A percentile compares a stretch with the other conserved stretches of the same genome.
phyloP scores from a whole-genome alignment of 192 early-diverging fungal species.

The Mortierella claussenii region DNA sequence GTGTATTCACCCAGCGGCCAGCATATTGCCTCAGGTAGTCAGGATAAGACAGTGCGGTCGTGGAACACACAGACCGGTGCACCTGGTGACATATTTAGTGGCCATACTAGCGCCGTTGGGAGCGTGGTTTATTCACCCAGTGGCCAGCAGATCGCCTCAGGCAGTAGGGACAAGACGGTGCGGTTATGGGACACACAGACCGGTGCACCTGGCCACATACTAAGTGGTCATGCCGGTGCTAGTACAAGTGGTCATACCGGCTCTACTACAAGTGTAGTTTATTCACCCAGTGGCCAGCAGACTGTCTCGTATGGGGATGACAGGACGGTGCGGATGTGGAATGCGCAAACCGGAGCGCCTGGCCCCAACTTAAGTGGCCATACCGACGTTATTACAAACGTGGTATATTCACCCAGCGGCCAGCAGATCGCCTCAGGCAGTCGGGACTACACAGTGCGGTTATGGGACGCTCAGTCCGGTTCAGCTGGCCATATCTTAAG shows the following conservation, averaged over 20 bases:
- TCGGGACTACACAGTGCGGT: too few relatives aligned
- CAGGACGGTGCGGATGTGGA: background rate
- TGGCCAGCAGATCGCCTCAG: background rate
- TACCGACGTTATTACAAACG: too few relatives aligned
- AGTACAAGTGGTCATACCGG: background rate
- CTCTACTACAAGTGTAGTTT: background rate
- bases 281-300: background rate
- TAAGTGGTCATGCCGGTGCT: background rate
- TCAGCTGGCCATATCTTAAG: too few relatives aligned
- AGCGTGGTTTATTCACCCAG: background rate
- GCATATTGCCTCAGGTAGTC: background rate
- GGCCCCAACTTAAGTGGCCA: too few relatives aligned
- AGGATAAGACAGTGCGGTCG: background rate
- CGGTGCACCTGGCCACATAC: conserved; percentile 1
- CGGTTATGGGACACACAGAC: background rate
- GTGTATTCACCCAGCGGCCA: background rate
- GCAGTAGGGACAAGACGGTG: background rate
- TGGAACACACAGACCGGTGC: background rate
- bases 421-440: too few relatives aligned
- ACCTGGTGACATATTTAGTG: background rate
- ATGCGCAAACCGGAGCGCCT: background rate
- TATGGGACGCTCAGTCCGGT: too few relatives aligned
- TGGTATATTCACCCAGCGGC: too few relatives aligned
- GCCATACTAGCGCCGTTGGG: background rate
- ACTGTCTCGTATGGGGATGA: background rate